These are phyloP conservation scores for Porogramme epimiltina DNA, from an alignment of 1,284 basidiomycete species.

Conservation along the genomic window DNA sequence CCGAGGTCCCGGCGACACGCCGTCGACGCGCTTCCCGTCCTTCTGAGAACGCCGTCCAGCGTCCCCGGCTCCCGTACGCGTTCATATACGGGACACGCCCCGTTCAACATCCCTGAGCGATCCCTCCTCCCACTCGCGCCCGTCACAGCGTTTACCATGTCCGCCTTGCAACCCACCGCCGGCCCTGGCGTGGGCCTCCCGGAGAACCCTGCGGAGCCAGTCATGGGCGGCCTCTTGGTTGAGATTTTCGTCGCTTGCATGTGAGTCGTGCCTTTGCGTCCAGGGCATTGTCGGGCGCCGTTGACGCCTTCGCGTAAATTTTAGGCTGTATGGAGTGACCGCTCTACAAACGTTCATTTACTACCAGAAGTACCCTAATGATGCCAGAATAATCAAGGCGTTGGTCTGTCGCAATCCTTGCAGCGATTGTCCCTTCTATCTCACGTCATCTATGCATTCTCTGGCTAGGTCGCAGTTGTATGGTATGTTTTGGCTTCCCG, in stretches of 20 bases:
- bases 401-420: neutral
- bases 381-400: conserved; percentile 13
- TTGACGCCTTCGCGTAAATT: neutral
- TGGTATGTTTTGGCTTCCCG: conserved; percentile 6
- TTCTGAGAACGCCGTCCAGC: too few relatives aligned
- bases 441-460: too few relatives aligned
- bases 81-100: too few relatives aligned
- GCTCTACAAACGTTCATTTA: conserved; percentile 22
- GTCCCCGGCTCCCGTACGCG: too few relatives aligned
- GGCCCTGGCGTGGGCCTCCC: neutral
- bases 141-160: too few relatives aligned
- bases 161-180: neutral
- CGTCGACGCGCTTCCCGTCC: too few relatives aligned
- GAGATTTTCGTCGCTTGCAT: conserved; percentile 23
- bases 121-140: too few relatives aligned
- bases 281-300: neutral
- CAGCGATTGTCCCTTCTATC: neutral
- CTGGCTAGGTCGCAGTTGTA: conserved; percentile 11
- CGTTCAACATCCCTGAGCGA: too few relatives aligned
- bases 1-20: too few relatives aligned
- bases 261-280: conserved; percentile 3
- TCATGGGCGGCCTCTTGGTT: conserved; percentile 21
- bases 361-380: conserved; percentile 17
- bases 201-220: conserved; percentile 11
- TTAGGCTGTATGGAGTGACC: conserved; percentile 20